These are phyloP conservation scores for Oehlia diaphana DNA, from an alignment of 192 early-diverging fungal genomes.

Conservation along the genomic window DNA sequence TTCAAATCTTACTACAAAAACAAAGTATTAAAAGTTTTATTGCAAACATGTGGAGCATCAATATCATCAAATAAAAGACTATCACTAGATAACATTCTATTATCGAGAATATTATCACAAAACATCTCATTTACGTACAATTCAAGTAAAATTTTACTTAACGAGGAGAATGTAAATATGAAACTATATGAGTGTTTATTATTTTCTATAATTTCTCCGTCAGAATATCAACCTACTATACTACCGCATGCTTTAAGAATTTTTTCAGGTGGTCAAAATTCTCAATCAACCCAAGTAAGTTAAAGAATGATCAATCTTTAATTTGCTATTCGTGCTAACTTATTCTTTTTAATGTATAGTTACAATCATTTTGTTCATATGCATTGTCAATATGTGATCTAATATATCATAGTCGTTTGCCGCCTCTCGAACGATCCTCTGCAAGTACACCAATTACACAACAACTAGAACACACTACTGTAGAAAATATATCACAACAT, in stretches of 20 bases:
- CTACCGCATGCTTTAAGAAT: slow-evolving; percentile 42
- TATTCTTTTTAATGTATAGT: slow-evolving; percentile 9
- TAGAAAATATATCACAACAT: background rate
- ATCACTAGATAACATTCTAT: slow-evolving; percentile 35
- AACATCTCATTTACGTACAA: slow-evolving; percentile 27
- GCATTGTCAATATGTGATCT: slow-evolving; percentile 56
- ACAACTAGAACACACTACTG: background rate
- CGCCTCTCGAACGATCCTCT: slow-evolving; percentile 43
- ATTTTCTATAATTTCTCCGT: slow-evolving; percentile 39
- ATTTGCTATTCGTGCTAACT: background rate
- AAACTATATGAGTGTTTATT: slow-evolving; percentile 42
- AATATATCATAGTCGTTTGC: slow-evolving; percentile 52
- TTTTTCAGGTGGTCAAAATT: slow-evolving; percentile 41
- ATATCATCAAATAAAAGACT: slow-evolving; percentile 29
- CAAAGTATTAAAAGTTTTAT: slow-evolving; percentile 24
- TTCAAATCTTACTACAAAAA: background rate
- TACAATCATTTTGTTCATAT: slow-evolving; percentile 37
- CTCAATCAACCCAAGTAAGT: slow-evolving; percentile 35
- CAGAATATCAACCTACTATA: slow-evolving; percentile 41
- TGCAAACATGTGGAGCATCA: slow-evolving; percentile 31
- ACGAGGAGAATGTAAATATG: slow-evolving; percentile 1
- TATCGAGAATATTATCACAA: slow-evolving; percentile 30
- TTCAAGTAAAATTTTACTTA: background rate
- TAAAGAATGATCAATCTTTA: background rate
- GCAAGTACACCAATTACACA: too few species aligned